A percentile compares a stretch with the other conserved stretches of the same genome.
Evolutionary conservation across 345 rosid genomes (phyloP).

Genomic region (Acer yangbiense): DNA sequence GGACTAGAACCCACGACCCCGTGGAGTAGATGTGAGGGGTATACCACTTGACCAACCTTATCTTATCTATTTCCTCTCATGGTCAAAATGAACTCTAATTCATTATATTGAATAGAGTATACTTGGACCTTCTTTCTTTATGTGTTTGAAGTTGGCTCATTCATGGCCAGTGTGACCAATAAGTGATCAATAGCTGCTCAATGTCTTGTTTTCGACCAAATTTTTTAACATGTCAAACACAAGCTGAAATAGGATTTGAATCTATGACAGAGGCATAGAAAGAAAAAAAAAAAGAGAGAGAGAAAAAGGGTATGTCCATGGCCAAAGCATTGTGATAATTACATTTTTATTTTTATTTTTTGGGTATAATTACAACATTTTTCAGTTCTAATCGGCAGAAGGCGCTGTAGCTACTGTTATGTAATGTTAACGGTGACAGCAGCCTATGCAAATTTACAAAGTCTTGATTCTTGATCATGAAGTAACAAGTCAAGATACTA

Average conservation of each 20-base stretch:
- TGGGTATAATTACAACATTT: not conserved
- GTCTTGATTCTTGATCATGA: not conserved
- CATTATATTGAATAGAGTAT: no score
- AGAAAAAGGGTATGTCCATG: not conserved
- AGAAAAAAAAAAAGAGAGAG: not conserved
- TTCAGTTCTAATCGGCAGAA: not conserved
- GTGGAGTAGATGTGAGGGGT: no score
- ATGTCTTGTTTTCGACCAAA: no score
- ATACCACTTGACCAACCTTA: no score
- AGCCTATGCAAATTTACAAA: not conserved
- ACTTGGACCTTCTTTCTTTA: no score
- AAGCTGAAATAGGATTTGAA: no score
- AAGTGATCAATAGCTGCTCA: no score
- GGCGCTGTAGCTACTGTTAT: not conserved
- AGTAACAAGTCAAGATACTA: not conserved
- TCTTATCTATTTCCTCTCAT: not conserved
- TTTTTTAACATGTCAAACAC: no score
- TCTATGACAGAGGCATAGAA: no score
- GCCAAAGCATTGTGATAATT: not conserved
- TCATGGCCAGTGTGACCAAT: no score
- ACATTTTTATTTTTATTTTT: not conserved
- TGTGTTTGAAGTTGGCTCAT: no score
- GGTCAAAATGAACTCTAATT: not conserved
- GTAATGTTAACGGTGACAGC: not conserved
- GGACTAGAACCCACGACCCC: no score